Evolutionary conservation across 129 eudicot species (phyloP).

Genomic region (Daucus carota): DNA sequence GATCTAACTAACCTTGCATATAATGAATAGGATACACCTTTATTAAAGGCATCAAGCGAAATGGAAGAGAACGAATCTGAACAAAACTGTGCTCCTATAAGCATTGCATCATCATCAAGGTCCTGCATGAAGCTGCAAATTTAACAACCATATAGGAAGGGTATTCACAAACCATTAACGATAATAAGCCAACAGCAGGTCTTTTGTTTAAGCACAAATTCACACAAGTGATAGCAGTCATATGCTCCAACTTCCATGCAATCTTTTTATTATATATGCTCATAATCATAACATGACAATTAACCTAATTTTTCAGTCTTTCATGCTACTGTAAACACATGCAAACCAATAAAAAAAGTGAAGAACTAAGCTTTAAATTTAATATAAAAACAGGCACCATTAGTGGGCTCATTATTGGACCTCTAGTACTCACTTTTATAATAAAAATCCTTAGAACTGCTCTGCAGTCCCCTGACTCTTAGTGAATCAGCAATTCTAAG

Average conservation of each 20-base stretch:
- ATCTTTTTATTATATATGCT: background rate
- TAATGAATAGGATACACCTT: slow-evolving; percentile 73
- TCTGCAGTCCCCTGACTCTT: background rate
- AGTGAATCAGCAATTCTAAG: too few species aligned
- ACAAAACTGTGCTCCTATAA: slow-evolving; percentile 82
- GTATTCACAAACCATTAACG: background rate
- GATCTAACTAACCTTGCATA: slow-evolving; percentile 58
- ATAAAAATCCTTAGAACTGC: background rate
- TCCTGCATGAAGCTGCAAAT: slow-evolving; percentile 42
- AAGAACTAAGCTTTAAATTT: background rate
- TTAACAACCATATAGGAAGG: background rate
- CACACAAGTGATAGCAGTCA: background rate
- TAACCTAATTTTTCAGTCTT: background rate
- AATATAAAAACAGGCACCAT: background rate
- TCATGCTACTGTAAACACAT: background rate
- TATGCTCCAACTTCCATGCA: background rate
- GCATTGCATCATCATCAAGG: slow-evolving; percentile 96
- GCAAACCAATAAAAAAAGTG: background rate
- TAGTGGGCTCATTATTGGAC: background rate
- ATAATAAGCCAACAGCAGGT: background rate
- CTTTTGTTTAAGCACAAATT: background rate
- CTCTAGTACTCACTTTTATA: background rate
- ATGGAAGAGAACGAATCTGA: slow-evolving; percentile 78
- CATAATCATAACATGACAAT: background rate
- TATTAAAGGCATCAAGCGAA: slow-evolving; percentile 51